These are phyloP conservation scores for Yarrowia deformans DNA, from an alignment of 805 yeast species.

Conservation along the genomic window DNA sequence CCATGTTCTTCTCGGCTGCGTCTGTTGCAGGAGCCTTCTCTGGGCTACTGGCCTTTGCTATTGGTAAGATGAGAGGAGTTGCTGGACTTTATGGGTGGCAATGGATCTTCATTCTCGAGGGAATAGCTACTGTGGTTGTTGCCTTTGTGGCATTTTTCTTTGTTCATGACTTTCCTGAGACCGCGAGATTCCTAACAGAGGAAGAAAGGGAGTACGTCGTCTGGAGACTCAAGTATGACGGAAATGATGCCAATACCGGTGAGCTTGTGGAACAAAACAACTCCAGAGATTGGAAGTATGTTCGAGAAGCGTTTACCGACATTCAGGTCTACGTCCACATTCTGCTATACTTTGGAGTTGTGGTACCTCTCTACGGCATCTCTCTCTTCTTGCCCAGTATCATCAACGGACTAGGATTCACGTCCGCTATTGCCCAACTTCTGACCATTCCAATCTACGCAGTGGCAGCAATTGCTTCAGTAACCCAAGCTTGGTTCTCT, in stretches of 20 bases:
- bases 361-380: background rate
- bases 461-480: background rate
- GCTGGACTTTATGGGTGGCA: background rate
- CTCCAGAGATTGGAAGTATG: background rate
- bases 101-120: background rate
- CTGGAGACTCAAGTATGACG: conserved; percentile 1
- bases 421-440: background rate
- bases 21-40: background rate
- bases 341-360: background rate
- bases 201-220: background rate
- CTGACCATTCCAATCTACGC: conserved; percentile 7
- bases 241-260: background rate
- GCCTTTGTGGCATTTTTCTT: background rate
- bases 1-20: conserved; percentile 2
- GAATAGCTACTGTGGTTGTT: background rate
- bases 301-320: background rate
- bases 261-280: background rate
- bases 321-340: conserved; percentile 5
- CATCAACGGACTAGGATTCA: conserved; percentile 2
- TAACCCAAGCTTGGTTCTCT: conserved; percentile 1
- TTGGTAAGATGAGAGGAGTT: conserved; percentile 1
- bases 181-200: background rate
- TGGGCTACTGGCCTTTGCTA: background rate
- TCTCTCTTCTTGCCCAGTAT: background rate
- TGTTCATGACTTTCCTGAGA: background rate